Percentiles rank a stretch among this genome's conserved stretches.
phyloP scores from a whole-genome alignment of 176 grass and related monocot genomes.

The Cenchrus fungigraminus region DNA sequence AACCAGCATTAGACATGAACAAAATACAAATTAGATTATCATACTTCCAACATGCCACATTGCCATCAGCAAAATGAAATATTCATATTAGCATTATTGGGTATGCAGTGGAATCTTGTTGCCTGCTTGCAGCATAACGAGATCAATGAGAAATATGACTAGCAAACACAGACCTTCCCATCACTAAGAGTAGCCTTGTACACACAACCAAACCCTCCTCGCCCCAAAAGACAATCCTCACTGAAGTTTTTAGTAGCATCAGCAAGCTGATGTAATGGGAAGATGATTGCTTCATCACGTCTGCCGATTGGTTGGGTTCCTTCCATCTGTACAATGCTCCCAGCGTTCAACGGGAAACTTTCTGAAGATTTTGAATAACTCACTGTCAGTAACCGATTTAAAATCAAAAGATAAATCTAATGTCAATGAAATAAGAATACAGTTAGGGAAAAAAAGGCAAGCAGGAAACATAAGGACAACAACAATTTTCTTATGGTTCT shows the following conservation, averaged over 20 bases:
- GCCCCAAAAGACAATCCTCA: constrained; percentile 55
- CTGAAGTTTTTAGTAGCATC: constrained; percentile 66
- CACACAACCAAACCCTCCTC: constrained; percentile 75
- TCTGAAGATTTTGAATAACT: constrained; percentile 41
- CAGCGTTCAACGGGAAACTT: constrained; percentile 42
- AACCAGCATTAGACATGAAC: constrained; percentile 31
- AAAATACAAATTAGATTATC: background rate
- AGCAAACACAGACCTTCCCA: constrained; percentile 51
- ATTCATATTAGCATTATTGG: background rate
- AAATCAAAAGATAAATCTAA: constrained; percentile 6
- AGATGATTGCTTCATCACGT: constrained; percentile 48
- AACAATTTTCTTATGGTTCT: background rate
- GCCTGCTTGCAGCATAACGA: background rate
- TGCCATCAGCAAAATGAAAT: background rate
- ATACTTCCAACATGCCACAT: background rate
- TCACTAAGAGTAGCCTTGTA: constrained; percentile 60
- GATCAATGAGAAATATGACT: constrained; percentile 22
- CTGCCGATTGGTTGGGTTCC: constrained; percentile 14
- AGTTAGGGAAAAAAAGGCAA: background rate
- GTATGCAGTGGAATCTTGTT: background rate
- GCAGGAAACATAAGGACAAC: background rate
- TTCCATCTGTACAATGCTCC: background rate
- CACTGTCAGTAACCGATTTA: constrained; percentile 26
- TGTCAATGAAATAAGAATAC: constrained; percentile 25
- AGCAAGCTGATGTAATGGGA: constrained; percentile 62